These are phyloP conservation scores for Acanthamoeba polyphaga DNA, from an alignment of 208 protist species.

Conservation along the genomic window DNA sequence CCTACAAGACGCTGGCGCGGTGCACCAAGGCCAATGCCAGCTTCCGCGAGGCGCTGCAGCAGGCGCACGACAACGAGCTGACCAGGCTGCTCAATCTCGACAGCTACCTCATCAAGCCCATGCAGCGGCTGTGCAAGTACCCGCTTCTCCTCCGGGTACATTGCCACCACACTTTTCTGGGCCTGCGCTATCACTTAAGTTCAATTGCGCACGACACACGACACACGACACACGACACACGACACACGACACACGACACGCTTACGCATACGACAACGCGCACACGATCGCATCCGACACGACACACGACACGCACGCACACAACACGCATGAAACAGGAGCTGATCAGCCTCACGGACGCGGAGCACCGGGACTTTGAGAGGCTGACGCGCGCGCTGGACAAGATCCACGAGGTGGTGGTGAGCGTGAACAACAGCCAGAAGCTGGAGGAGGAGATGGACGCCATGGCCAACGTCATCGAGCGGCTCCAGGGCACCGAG, in stretches of 20 bases:
- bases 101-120: conserved; percentile 44
- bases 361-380: conserved; percentile 46
- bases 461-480: neutral
- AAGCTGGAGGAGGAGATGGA: conserved; percentile 5
- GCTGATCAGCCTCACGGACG: neutral
- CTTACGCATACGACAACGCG: no score
- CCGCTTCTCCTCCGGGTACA: conserved; percentile 42
- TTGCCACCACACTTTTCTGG: no score
- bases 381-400: conserved; percentile 20
- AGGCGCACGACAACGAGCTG: neutral
- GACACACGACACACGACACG: no score
- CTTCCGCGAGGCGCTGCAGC: neutral
- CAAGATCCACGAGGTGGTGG: neutral
- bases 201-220: no score
- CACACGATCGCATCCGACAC: no score
- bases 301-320: no score
- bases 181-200: no score
- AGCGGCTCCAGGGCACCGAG: neutral
- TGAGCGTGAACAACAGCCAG: neutral
- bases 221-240: neutral
- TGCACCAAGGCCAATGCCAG: neutral
- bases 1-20: neutral
- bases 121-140: conserved; percentile 67
- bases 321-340: neutral
- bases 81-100: conserved; percentile 27